Evolutionary conservation across 129 eudicot species (phyloP).

Genomic region (Kitagawia praeruptora): DNA sequence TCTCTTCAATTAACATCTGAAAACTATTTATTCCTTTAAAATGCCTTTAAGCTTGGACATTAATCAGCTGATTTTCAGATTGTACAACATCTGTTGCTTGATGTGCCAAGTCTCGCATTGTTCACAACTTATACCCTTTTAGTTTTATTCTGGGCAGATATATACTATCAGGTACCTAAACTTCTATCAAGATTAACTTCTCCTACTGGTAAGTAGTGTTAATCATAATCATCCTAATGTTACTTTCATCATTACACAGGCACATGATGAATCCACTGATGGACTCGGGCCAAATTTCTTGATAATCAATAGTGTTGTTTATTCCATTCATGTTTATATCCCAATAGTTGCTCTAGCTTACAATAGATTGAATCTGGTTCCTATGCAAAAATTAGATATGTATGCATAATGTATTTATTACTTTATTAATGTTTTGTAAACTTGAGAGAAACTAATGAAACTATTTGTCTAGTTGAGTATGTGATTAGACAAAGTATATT

Average conservation of each 20-base stretch:
- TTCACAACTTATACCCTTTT: too few species aligned
- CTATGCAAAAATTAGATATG: not conserved
- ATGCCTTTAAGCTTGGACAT: too few species aligned
- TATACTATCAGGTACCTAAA: too few species aligned
- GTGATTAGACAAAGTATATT: not conserved
- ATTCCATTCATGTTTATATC: constrained; percentile 57
- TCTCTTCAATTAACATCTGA: too few species aligned
- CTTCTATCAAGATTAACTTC: not conserved
- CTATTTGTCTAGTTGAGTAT: not conserved
- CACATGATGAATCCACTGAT: constrained; percentile 70
- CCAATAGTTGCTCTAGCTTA: not conserved
- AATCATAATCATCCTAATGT: not conserved
- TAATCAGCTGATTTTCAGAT: too few species aligned
- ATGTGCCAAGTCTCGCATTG: too few species aligned
- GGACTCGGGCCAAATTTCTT: constrained; percentile 67
- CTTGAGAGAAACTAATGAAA: not conserved
- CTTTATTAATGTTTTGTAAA: not conserved
- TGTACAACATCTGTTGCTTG: too few species aligned
- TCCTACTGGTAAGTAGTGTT: not conserved
- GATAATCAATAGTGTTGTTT: constrained; percentile 61
- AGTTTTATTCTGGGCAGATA: too few species aligned
- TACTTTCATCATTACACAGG: constrained; percentile 31
- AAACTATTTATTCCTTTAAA: too few species aligned
- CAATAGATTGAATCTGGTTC: not conserved
- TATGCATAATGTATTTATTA: not conserved